Conservation (phyloP, 2,329 filamentous ascomycete species). For the Zelopaecilomyces penicillatus region DNA sequence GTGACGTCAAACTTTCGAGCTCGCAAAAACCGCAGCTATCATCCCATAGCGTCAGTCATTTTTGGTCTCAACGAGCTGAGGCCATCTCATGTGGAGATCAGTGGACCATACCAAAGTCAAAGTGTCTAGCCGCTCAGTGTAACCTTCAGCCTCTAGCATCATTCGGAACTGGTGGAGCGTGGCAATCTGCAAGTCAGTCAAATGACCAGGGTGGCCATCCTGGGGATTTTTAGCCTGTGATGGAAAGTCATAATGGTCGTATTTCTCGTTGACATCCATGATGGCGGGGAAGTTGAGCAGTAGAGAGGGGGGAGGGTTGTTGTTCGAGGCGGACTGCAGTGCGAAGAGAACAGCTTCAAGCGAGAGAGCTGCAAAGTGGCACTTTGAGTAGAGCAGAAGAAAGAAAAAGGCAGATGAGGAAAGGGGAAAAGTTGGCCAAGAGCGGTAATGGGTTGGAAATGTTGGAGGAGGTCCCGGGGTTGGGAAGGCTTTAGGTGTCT, state of each 20-base stretch:
- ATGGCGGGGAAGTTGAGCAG: conserved; percentile 26
- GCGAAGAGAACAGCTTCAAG: neutral
- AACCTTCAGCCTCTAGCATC: conserved; percentile 76
- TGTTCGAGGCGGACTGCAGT: neutral
- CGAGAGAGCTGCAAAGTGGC: neutral
- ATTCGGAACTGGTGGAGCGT: conserved; percentile 78
- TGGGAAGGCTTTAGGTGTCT: no score
- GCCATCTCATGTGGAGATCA: neutral
- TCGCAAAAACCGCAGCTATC: conserved; percentile 76
- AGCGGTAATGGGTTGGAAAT: no score
- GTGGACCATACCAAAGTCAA: conserved; percentile 64
- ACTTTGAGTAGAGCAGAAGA: neutral
- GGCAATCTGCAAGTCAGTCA: conserved; percentile 79
- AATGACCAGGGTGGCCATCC: conserved; percentile 78
- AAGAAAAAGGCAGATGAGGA: neutral
- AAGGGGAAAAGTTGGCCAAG: neutral
- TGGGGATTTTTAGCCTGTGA: conserved; percentile 62
- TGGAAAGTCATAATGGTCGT: conserved; percentile 94
- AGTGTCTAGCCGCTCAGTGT: conserved; percentile 80
- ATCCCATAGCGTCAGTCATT: neutral
- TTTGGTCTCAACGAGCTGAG: neutral
- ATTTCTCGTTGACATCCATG: conserved; percentile 71
- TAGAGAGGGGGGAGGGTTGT: neutral
- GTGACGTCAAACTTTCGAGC: conserved; percentile 92
- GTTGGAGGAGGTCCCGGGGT: no score